Evolutionary conservation across 2,329 filamentous ascomycete genomes (phyloP).

Genomic region (Lecanicillium sp.): DNA sequence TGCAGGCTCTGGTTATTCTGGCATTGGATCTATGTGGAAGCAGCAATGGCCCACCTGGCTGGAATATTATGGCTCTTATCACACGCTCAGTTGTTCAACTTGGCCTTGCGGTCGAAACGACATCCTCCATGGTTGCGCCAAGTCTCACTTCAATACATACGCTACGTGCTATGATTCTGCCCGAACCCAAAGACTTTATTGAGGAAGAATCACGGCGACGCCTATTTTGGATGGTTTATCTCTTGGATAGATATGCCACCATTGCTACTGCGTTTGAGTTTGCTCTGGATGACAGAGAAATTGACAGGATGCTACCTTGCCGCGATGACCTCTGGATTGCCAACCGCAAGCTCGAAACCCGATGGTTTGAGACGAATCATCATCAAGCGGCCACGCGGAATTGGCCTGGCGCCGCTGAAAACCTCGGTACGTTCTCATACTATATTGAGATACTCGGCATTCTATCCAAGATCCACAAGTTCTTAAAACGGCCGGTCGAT

Average conservation of each 20-base stretch:
- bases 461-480: slow-evolving; percentile 79
- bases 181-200: slow-evolving; percentile 77
- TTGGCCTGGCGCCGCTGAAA: slow-evolving; percentile 64
- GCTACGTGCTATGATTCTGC: slow-evolving; percentile 74
- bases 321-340: slow-evolving; percentile 80
- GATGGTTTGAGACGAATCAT: slow-evolving; percentile 63
- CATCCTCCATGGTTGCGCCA: slow-evolving; percentile 71
- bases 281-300: slow-evolving; percentile 80
- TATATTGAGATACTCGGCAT: slow-evolving; percentile 88
- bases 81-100: slow-evolving; percentile 84
- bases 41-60: slow-evolving; percentile 84
- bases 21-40: slow-evolving; percentile 79
- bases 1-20: slow-evolving; percentile 82
- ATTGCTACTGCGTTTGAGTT: slow-evolving; percentile 91
- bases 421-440: slow-evolving; percentile 81
- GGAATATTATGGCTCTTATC: slow-evolving; percentile 87
- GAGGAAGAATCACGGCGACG: slow-evolving; percentile 82
- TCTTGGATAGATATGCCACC: slow-evolving; percentile 84
- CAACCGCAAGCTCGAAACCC: slow-evolving; percentile 77
- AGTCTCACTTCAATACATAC: slow-evolving; percentile 85
- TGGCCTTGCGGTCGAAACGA: slow-evolving; percentile 76
- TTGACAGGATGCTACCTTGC: slow-evolving; percentile 80
- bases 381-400: slow-evolving; percentile 46
- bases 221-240: slow-evolving; percentile 91
- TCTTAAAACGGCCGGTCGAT: slow-evolving; percentile 82